Evolutionary conservation across 1,284 basidiomycete species (phyloP).

Genomic region (Cryptococcus deneoformans): DNA sequence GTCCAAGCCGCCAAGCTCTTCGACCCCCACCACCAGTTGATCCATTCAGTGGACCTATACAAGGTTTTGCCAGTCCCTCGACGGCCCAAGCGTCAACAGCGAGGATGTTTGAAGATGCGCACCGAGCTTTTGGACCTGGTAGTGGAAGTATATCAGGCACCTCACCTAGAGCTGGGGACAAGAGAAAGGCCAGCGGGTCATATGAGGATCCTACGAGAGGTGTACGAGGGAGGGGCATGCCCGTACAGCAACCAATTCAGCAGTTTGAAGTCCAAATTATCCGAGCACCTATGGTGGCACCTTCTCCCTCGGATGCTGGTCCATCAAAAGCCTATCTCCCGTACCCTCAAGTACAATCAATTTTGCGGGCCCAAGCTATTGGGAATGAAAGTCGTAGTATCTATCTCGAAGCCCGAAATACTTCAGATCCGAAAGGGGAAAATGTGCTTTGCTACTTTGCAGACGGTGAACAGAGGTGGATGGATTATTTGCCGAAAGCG

Average conservation of each 20-base stretch:
- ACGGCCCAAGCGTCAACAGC: constrained; percentile 25
- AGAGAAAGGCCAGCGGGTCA: constrained; percentile 26
- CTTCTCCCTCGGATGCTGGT: constrained; percentile 1
- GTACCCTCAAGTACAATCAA: constrained; percentile 31
- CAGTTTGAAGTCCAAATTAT: constrained; percentile 24
- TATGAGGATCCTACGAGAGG: background rate
- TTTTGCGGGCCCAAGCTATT: constrained; percentile 9
- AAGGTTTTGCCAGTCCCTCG: constrained; percentile 27
- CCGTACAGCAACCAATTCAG: too few relatives aligned
- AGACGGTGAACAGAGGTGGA: constrained; percentile 74
- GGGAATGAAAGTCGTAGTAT: constrained; percentile 45
- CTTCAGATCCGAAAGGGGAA: constrained; percentile 59
- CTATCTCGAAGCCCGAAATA: constrained; percentile 74
- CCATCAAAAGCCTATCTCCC: constrained; percentile 10
- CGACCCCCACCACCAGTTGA: constrained; percentile 7
- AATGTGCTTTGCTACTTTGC: constrained; percentile 38
- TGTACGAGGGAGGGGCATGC: background rate
- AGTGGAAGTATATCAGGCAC: constrained; percentile 2
- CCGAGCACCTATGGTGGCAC: constrained; percentile 21
- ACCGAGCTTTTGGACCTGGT: constrained; percentile 20
- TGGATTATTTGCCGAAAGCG: constrained; percentile 77
- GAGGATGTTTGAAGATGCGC: constrained; percentile 35
- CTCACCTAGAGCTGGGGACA: constrained; percentile 14
- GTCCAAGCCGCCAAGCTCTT: background rate
- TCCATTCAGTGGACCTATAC: constrained; percentile 23